A percentile compares a stretch with the other conserved stretches of the same genome.
These are phyloP conservation scores for Aureobasidium sp. DNA, from an alignment of 2,329 filamentous ascomycete species.

Conservation along the genomic window DNA sequence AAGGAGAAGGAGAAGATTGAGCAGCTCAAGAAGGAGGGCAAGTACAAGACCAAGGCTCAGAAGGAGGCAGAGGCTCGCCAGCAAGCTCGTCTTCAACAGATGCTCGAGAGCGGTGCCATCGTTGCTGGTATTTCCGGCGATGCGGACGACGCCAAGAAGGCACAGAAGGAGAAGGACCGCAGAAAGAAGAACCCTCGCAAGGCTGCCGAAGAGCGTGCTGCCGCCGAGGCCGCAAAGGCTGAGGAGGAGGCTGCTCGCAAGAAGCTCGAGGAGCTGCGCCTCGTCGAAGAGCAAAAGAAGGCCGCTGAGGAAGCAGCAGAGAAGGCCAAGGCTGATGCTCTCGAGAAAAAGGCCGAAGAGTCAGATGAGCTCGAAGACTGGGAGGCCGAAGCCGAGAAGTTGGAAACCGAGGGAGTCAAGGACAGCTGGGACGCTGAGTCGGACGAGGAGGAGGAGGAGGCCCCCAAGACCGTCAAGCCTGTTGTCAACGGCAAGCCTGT, in stretches of 20 bases:
- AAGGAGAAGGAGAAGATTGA: conserved; percentile 82
- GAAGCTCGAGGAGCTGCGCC: conserved; percentile 48
- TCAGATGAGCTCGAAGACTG: conserved; percentile 71
- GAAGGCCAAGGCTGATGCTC: conserved; percentile 60
- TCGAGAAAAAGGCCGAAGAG: conserved; percentile 56
- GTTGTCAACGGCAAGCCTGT: conserved; percentile 31
- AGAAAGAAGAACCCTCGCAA: conserved; percentile 68
- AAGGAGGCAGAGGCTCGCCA: conserved; percentile 74
- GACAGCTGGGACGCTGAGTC: conserved; percentile 91
- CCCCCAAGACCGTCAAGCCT: conserved; percentile 35
- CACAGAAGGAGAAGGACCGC: conserved; percentile 63
- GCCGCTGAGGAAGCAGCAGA: conserved; percentile 72
- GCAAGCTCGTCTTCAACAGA: conserved; percentile 75
- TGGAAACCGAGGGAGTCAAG: conserved; percentile 73
- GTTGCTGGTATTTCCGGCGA: conserved; percentile 50
- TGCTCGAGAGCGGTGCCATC: conserved; percentile 68
- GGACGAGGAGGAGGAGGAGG: conserved; percentile 65
- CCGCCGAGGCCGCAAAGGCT: conserved; percentile 27
- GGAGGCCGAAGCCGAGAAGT: conserved; percentile 72
- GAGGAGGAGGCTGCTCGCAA: conserved; percentile 49
- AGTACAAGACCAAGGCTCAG: conserved; percentile 79
- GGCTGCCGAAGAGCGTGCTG: conserved; percentile 47
- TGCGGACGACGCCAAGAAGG: conserved; percentile 68
- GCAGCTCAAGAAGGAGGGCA: conserved; percentile 81
- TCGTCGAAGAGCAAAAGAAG: conserved; percentile 61